Evolutionary conservation across 1,284 basidiomycete genomes (phyloP), one percentile per base, ranked within the genome.

Genomic region (Spongispora temasekensis): DNA sequence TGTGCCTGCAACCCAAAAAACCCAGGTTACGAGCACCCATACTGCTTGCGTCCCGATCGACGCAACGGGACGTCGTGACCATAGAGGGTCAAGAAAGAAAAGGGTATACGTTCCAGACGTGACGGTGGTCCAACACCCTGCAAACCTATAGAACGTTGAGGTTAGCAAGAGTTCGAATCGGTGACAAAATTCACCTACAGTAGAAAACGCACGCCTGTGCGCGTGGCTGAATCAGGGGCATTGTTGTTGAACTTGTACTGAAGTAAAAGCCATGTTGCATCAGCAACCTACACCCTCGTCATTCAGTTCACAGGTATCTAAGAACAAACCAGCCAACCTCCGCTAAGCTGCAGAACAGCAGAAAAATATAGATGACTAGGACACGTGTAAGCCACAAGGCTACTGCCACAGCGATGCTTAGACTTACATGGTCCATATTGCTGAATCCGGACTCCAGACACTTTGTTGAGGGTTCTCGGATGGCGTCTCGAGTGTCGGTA

Each of bases 41-140:
- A 84, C 68, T 15, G 77, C 77, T 66, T 88, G 86, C 0, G 82
- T 76, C 9, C 85, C 85, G 50, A 87, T 71, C 17, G 86, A 87
- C 19, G 80, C 77, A 19, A 85, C 61, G 4, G 81, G 77, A 59
- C 79, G 78, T 58, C 73, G 78, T 19, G 82, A 81, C 79, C 81
- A 84, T 9, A 71, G 71, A 1, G 85, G 84, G 64, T 87, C 85
- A 5, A 86, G 70, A 67, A 86, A 83, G 42, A 86, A 76, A 44
- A 86, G 68, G 28, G 80, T 78, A 58, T 81, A 83, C n/a, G 71
- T 72, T 21, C 78, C 81, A 9, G 80, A 78, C 17, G 80, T 85
- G 4, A 83, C 60, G 3, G 77, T 71, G 28, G 86, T 87, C 86
- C 86, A 88, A 61, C 78, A 82, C 5, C 82, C 78, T 12, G 78